These are phyloP conservation scores for Penicillium olsonii DNA, from an alignment of 2,329 filamentous ascomycete species.

Conservation along the genomic window DNA sequence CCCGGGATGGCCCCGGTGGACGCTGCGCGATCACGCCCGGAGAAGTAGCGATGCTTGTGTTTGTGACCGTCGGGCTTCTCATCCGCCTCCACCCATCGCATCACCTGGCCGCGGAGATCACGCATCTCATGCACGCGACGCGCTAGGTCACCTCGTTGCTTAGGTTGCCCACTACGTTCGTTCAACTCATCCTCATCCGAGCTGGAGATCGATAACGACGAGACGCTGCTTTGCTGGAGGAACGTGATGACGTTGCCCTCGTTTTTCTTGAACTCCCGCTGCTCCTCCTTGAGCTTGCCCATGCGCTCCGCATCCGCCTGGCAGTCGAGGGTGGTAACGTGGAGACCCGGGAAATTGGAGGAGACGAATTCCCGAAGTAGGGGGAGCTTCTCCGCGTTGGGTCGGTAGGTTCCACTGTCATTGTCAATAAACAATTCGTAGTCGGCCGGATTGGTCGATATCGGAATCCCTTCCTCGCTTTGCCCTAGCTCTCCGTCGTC, in stretches of 20 bases:
- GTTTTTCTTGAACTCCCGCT: constrained; percentile 72
- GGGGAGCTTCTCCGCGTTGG: constrained; percentile 74
- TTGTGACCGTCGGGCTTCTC: constrained; percentile 24
- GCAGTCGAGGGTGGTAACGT: constrained; percentile 73
- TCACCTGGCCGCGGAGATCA: constrained; percentile 39
- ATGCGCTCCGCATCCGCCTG: constrained; percentile 70
- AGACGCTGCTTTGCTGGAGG: constrained; percentile 52
- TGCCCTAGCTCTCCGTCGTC: constrained; percentile 45
- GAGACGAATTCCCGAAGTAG: constrained; percentile 70
- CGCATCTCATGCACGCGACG: constrained; percentile 38
- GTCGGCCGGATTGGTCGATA: constrained; percentile 56
- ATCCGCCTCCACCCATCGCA: constrained; percentile 37
- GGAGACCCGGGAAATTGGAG: constrained; percentile 73
- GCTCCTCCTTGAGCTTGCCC: constrained; percentile 71
- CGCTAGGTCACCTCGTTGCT: constrained; percentile 30
- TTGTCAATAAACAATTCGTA: constrained; percentile 96
- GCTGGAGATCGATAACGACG: constrained; percentile 53
- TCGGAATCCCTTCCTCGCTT: constrained; percentile 13
- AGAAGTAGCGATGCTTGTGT: constrained; percentile 19
- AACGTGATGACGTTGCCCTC: constrained; percentile 56
- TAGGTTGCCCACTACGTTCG: constrained; percentile 31
- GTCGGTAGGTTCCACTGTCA: constrained; percentile 89
- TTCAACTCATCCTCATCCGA: constrained; percentile 62
- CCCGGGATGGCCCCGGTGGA: constrained; percentile 14
- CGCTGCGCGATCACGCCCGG: constrained; percentile 18